Evolutionary conservation across 176 grass and related monocot species (phyloP).

Genomic region (Canna indica): DNA sequence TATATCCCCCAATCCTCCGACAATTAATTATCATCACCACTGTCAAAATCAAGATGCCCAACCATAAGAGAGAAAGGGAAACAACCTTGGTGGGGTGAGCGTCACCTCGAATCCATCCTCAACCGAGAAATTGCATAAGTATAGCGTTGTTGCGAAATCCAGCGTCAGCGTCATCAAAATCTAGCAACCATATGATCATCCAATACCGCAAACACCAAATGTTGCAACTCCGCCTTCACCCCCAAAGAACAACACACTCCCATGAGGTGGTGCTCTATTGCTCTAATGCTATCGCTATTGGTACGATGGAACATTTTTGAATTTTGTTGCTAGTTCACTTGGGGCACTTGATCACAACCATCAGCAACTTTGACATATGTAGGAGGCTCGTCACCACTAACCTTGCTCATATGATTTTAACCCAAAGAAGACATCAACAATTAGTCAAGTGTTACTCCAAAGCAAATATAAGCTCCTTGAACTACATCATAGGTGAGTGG

Average conservation of each 20-base stretch:
- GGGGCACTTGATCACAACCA: conserved; percentile 93
- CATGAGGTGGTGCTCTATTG: neutral
- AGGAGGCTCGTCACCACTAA: conserved; percentile 30
- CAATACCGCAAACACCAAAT: conserved; percentile 63
- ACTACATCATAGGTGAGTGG: conserved; percentile 56
- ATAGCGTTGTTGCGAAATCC: conserved; percentile 67
- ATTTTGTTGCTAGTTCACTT: conserved; percentile 64
- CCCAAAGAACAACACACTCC: conserved; percentile 13
- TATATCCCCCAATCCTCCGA: conserved; percentile 50
- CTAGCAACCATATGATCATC: conserved; percentile 81
- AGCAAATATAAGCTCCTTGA: conserved; percentile 77
- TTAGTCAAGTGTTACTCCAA: conserved; percentile 53
- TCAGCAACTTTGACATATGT: conserved; percentile 79
- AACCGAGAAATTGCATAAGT: conserved; percentile 62
- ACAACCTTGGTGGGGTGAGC: neutral
- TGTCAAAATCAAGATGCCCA: neutral
- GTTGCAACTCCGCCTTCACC: conserved; percentile 64
- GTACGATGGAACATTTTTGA: conserved; percentile 64
- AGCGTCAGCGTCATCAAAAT: conserved; percentile 59
- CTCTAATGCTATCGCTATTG: conserved; percentile 20
- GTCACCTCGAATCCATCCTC: conserved; percentile 39
- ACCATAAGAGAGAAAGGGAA: conserved; percentile 14
- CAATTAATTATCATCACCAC: conserved; percentile 36
- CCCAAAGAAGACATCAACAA: conserved; percentile 25
- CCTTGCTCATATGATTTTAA: neutral